Percentiles rank a stretch among this genome's conserved stretches.
These are phyloP conservation scores for Pleodorina starrii DNA, from an alignment of 139 green algal genomes.

Conservation along the genomic window DNA sequence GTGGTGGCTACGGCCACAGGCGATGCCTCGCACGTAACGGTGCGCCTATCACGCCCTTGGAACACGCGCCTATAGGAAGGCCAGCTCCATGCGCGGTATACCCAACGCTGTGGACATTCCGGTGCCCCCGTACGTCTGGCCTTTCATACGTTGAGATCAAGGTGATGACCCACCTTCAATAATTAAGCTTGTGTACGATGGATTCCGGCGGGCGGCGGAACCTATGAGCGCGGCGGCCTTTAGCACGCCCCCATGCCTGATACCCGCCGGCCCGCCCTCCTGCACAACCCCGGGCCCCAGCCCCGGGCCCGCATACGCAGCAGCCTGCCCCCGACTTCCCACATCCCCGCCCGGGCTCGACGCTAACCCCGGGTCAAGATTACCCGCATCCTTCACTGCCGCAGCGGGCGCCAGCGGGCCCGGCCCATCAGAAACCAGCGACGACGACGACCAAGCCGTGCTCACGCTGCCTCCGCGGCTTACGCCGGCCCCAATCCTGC, in stretches of 20 bases:
- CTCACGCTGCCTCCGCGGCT: background rate
- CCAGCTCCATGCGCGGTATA: no score
- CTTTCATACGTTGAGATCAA: no score
- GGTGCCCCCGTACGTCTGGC: no score
- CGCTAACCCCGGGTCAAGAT: constrained; percentile 7
- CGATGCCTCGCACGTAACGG: no score
- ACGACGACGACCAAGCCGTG: constrained; percentile 8
- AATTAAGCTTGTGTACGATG: constrained; percentile 11
- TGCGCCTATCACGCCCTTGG: no score
- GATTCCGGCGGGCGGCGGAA: background rate
- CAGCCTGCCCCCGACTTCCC: background rate
- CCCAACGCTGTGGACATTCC: no score
- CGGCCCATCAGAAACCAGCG: background rate
- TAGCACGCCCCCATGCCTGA: background rate
- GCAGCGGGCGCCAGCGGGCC: background rate
- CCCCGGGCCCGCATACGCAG: background rate
- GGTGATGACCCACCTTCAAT: no score
- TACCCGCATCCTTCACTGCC: background rate
- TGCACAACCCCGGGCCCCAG: background rate
- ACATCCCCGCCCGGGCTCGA: background rate
- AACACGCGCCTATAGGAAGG: no score
- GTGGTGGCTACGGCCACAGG: no score
- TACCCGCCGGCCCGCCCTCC: background rate
- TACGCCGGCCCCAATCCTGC: background rate
- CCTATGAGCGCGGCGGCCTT: background rate